Conservation (phyloP, 2,329 filamentous ascomycete species). For the Cytospora mali region DNA sequence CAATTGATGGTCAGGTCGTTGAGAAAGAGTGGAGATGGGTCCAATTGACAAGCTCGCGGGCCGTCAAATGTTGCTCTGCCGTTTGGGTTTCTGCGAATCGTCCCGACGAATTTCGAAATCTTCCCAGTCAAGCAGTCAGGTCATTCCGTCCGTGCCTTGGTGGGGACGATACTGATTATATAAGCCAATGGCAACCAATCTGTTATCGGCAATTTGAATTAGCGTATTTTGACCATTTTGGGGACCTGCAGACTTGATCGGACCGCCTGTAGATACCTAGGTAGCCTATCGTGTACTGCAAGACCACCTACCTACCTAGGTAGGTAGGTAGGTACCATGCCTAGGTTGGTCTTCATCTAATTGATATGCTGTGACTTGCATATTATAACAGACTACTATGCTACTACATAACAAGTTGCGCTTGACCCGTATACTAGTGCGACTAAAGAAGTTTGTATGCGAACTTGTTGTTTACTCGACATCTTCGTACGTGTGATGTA, state of each 20-base stretch:
- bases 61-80: slow-evolving; percentile 25
- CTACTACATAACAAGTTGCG: no score
- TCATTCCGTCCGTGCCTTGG: background rate
- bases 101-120: slow-evolving; percentile 14
- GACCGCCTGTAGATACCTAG: no score
- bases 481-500: background rate
- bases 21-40: slow-evolving; percentile 27
- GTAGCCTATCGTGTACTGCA: no score
- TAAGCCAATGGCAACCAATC: slow-evolving; percentile 10
- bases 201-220: slow-evolving; percentile 9
- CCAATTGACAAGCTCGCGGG: slow-evolving; percentile 24
- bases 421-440: no score
- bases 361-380: no score
- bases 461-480: background rate
- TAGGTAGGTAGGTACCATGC: no score
- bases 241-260: no score
- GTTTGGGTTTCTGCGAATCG: slow-evolving; percentile 5
- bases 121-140: slow-evolving; percentile 18
- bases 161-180: slow-evolving; percentile 8
- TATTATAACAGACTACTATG: no score
- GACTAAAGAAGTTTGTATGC: no score
- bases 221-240: background rate
- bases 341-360: no score
- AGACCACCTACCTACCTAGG: no score
- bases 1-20: slow-evolving; percentile 18